Evolutionary conservation across 768 basidiomycete genomes (phyloP).

Genomic region (Neoboletus magnificus): DNA sequence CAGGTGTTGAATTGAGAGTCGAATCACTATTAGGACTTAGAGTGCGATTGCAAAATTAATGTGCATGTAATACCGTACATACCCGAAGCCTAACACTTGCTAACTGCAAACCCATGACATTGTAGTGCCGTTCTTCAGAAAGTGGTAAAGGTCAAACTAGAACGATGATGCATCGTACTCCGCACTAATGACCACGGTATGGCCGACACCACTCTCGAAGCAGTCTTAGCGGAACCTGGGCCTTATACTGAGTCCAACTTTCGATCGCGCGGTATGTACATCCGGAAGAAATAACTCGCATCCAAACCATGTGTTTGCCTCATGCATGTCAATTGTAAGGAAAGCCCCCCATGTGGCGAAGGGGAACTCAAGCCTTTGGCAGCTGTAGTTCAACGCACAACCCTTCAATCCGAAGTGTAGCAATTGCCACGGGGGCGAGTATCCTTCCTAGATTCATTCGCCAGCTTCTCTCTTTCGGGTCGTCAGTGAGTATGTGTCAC

Average conservation of each 20-base stretch:
- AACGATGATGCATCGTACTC: too few relatives aligned
- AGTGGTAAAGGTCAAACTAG: neutral
- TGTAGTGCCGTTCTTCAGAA: too few relatives aligned
- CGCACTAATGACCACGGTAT: too few relatives aligned
- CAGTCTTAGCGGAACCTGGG: neutral
- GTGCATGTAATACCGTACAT: neutral
- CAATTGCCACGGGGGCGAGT: neutral
- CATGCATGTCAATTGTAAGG: conserved; percentile 14
- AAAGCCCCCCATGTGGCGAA: conserved; percentile 1
- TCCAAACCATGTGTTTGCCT: conserved; percentile 20
- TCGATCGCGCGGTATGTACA: neutral
- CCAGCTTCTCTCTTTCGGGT: neutral
- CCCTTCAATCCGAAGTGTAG: neutral
- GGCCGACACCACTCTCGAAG: neutral
- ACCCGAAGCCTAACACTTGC: too few relatives aligned
- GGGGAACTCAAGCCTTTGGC: neutral
- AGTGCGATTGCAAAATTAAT: too few relatives aligned
- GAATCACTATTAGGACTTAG: neutral
- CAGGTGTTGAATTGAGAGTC: conserved; percentile 13
- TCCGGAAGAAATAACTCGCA: neutral
- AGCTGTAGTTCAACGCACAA: neutral
- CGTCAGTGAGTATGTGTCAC: conserved; percentile 9
- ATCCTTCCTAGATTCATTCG: neutral
- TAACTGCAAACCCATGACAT: too few relatives aligned
- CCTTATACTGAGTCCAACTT: too few relatives aligned